These are phyloP conservation scores for Torulaspora microellipsoides DNA, from an alignment of 805 yeast genomes.

Conservation along the genomic window DNA sequence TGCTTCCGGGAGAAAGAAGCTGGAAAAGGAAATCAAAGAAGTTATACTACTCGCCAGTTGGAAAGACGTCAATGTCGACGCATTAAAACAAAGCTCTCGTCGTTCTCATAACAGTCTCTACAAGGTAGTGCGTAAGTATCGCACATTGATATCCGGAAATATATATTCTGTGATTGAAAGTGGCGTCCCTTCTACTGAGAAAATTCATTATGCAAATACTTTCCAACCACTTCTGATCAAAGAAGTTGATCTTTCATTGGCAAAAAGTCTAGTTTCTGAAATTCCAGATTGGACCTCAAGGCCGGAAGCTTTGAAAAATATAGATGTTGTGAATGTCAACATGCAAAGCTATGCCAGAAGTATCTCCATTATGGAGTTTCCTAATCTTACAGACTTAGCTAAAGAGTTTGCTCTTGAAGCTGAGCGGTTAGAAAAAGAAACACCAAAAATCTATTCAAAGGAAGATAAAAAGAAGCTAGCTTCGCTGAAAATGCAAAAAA, in stretches of 20 bases:
- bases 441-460: constrained; percentile 67
- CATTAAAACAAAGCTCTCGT: constrained; percentile 89
- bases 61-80: constrained; percentile 94
- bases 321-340: constrained; percentile 47
- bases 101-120: constrained; percentile 80
- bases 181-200: constrained; percentile 37
- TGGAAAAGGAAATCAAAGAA: constrained; percentile 79
- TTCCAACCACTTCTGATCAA: constrained; percentile 5
- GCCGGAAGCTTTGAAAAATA: constrained; percentile 51
- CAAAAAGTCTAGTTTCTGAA: constrained; percentile 27
- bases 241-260: constrained; percentile 11
- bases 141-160: constrained; percentile 52
- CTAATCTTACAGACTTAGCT: constrained; percentile 52
- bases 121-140: constrained; percentile 78
- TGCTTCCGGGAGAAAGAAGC: constrained; percentile 41
- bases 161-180: constrained; percentile 54
- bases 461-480: constrained; percentile 70
- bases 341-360: constrained; percentile 47
- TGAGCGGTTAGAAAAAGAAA: constrained; percentile 62
- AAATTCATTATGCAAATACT: constrained; percentile 10
- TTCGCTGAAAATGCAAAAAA: constrained; percentile 74
- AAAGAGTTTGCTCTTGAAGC: constrained; percentile 51
- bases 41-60: constrained; percentile 88
- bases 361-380: constrained; percentile 36
- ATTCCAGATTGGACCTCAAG: constrained; percentile 52